Conservation (phyloP, 306 rosid genomes). For the Castanopsis chinensis region DNA sequence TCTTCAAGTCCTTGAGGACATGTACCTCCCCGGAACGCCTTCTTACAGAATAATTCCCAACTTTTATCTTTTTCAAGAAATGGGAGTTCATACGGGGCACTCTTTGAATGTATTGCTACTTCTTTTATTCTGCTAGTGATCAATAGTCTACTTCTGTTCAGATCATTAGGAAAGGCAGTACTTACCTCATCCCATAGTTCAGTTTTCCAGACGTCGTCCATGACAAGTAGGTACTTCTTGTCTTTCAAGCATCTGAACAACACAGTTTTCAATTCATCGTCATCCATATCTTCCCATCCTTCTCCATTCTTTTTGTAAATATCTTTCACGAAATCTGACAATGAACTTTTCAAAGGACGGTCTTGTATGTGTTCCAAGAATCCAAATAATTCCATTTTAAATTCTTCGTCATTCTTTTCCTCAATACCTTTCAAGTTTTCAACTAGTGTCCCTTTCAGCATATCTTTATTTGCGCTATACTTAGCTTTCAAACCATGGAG, state of each 20-base stretch:
- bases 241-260: no score
- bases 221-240: not conserved
- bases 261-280: no score
- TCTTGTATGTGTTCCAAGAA: no score
- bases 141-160: constrained; percentile 17
- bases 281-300: no score
- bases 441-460: no score
- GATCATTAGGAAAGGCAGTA: constrained; percentile 10
- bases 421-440: no score
- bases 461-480: no score
- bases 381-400: rapidly evolving
- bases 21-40: not conserved
- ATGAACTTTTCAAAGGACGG: no score
- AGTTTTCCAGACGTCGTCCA: constrained; percentile 21
- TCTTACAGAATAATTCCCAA: constrained; percentile 26
- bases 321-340: no score
- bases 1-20: not conserved
- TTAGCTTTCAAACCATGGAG: no score
- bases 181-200: constrained; percentile 7
- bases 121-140: constrained; percentile 29
- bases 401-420: no score
- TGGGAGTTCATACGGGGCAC: not conserved
- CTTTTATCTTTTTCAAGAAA: constrained; percentile 19
- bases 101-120: not conserved
- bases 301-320: no score